Conservation (phyloP, 2,329 filamentous ascomycete genomes). For the Sporothrix pallida region DNA sequence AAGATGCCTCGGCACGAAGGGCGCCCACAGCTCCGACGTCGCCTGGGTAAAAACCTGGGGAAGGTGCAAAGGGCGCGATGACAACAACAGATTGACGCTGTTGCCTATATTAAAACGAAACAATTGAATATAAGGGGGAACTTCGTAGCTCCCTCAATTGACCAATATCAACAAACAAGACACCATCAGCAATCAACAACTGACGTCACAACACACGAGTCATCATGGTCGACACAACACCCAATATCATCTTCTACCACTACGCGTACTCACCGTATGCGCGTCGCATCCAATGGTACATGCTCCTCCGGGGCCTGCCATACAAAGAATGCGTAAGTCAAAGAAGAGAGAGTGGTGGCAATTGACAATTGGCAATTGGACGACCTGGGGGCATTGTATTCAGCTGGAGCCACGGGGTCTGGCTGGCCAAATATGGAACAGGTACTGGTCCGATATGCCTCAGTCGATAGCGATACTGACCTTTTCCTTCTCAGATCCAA, state of each 20-base stretch:
- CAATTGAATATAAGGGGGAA: background rate
- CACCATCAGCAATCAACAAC: background rate
- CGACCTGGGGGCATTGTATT: too few species aligned
- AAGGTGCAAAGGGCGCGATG: conserved; percentile 5
- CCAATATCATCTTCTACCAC: conserved; percentile 66
- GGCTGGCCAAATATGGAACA: too few species aligned
- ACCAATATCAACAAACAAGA: background rate
- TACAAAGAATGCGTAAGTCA: conserved; percentile 70
- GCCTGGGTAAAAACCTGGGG: conserved; percentile 24
- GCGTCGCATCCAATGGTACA: conserved; percentile 68
- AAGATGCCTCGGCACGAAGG: conserved; percentile 23
- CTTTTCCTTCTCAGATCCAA: conserved; percentile 58
- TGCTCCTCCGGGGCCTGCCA: conserved; percentile 67
- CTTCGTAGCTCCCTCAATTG: background rate
- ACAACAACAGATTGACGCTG: conserved; percentile 12
- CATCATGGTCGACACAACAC: conserved; percentile 33
- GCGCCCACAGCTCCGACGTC: conserved; percentile 7
- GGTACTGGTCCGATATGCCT: too few species aligned
- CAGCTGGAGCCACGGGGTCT: too few species aligned
- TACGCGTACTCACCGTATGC: conserved; percentile 71
- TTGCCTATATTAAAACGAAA: background rate
- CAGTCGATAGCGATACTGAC: background rate
- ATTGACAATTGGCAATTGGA: too few species aligned
- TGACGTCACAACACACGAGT: background rate
- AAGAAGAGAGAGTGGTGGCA: background rate